Evolutionary conservation across 1,139 yeast genomes (phyloP), one percentile per base, ranked within the genome.

Genomic region (Blastobotrys arbuscula): DNA sequence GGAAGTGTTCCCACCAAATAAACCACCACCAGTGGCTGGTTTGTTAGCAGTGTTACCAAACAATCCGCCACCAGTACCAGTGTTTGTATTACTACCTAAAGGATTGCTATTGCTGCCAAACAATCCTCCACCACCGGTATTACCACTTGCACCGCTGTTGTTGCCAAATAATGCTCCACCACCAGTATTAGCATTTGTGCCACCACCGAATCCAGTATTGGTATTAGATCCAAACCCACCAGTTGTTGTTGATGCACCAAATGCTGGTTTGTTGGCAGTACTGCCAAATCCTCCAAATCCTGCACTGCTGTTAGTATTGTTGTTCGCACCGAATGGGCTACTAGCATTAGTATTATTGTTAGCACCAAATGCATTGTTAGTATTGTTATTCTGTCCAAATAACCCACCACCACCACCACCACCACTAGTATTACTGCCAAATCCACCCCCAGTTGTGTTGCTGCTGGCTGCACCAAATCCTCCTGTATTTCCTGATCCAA

Each of bases 141-240:
- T 24, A 2, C 24, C 2, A 15, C 12, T 39, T 12, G 26, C 30
- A 20, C n/a, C n/a, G 16, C 3, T 15, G 20, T 40, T 31, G 10
- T 34, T 16, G 6, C 36, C 40, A 55, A 61, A 62, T 16, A 62
- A 50, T 12, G 10, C 59, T 54, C 45, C 59, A 18, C 61, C 64
- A 7, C 42, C 9, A 35, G 38, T 18, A 35, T 4, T 41, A 55
- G 54, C 42, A 47, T 39, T 44, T n/a, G n/a, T n/a, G 21, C 41
- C 26, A 10, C 20, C 40, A 39, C 57, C 63, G 50, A 61, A 56
- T 26, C 52, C 55, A 20, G 53, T 49, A 20, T 51, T 45, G 16
- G 51, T 37, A 21, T 52, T 52, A 18, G 38, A 2, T 39, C 31
- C 28, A 28, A 24, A 28, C 2, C 36, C 36, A 3, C 35, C 35